Evolutionary conservation across 2,329 filamentous ascomycete genomes (phyloP), one percentile per base, ranked within the genome.

Genomic region (Colletotrichum kahawae): DNA sequence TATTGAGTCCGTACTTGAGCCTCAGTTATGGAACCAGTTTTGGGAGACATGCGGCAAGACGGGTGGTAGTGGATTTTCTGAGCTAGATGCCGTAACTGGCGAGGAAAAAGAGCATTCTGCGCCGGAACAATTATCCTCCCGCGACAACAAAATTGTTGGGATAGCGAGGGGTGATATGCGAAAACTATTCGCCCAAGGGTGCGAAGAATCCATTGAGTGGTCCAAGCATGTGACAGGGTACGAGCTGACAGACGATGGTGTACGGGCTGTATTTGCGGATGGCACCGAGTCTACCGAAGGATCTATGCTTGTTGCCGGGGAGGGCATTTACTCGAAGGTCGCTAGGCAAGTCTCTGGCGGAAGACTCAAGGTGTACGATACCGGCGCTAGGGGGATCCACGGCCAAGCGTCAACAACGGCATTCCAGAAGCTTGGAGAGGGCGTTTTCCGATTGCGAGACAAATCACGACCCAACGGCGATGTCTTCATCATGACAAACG

Each of bases 131-230:
- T 82, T 93, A 31, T 71, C 82, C 0, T 91, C 90, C 16, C 86
- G 91, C 18, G 90, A 84, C 57, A 90, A 89, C 10, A 91, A 92
- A 80, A 85, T 91, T 10, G 86, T 93, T 1, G 92, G 92, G 1
- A 92, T 93, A 57, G 87, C 90, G 0, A 84, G 92, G 7, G 92
- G 91, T 6, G 91, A 92, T 43, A 93, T 93, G 91, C 86, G 92
- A 4, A 85, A 82, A 62, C 76, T 91, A 7, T 93, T 93, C 78
- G 81, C 92, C 60, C 82, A 87, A 21, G 91, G 91, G 1, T 88
- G 88, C 71, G 91, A 93, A 75, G 80, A 86, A 0, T 83, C 83
- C 60, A 85, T 94, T 8, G 83, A 89, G 29, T 93, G 91, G 89
- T 84, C 81, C 13, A 87, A 87, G 70, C 86, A 89, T 5, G 90